Base-by-base conservation (phyloP, 2,329 filamentous ascomycete species). In the Paracamarosporium sp. region DNA sequence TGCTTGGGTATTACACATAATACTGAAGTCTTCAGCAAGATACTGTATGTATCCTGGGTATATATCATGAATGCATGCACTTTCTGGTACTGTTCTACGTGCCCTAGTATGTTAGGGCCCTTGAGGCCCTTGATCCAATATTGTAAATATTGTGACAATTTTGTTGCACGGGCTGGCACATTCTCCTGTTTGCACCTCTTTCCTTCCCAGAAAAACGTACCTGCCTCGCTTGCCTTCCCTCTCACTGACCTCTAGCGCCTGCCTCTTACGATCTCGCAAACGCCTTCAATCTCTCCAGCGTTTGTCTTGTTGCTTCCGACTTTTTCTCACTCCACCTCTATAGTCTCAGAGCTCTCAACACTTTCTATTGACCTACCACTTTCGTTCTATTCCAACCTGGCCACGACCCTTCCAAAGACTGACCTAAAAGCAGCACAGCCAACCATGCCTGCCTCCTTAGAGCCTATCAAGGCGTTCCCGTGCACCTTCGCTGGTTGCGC, bases 401-500 rank as follows among this genome's bases (percentile, higher is more conserved):
- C 8, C 20, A 25, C 22, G 12, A 25, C 9, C 12, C 40, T 43
- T 3, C 27, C 15, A 4, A 30, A 12, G 8, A 46, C 27, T 31
- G 27, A 12, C n/a, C 24, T 41, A 13, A 33, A 20, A 17, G 38
- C 15, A 9, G 46, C n/a, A 17, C 25, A 20, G 43, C 27, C 20
- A 51, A 27, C 33, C n/a, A 76, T 77, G 71, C 60, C 69, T 12
- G 64, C 61, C 17, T 5, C 47, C 48, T 67, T 70, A 8, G 63
- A 69, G 47, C 60, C 67, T 17, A 61, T 66, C 43, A 63, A 55
- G 31, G 50, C 53, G 5, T 46, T 76, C 59, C 69, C 67, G 28
- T 85, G 83, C 71, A 80, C 79, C 7, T 83, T 78, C 56, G 48
- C 70, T 2, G 67, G 76, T 48, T 87, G 85, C 74, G 59, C 66